These are phyloP conservation scores for Pythium brassicae DNA, from an alignment of 352 stramenopile genomes.

Conservation along the genomic window DNA sequence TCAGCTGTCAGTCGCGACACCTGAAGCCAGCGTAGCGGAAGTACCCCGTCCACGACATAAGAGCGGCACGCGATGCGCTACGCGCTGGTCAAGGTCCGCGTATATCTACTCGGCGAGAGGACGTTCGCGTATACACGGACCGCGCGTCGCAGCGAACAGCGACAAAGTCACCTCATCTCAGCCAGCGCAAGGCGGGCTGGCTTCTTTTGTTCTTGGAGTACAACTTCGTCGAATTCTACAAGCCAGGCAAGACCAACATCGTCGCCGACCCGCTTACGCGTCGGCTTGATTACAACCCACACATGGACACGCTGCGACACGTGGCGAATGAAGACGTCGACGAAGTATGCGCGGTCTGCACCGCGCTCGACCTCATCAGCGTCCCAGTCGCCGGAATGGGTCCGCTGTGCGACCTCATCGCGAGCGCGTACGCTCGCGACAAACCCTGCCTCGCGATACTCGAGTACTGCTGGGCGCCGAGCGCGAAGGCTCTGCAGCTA, in stretches of 20 bases:
- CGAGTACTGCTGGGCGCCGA: too few species aligned
- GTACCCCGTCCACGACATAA: neutral
- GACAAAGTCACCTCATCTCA: constrained; percentile 1
- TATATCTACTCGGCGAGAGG: constrained; percentile 18
- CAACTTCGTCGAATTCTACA: constrained; percentile 22
- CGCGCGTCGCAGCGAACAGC: constrained; percentile 7
- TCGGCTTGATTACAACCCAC: too few species aligned
- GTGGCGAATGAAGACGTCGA: too few species aligned
- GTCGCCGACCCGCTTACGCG: constrained; percentile 23
- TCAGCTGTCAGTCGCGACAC: constrained; percentile 20
- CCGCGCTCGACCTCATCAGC: too few species aligned
- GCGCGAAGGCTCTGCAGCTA: too few species aligned
- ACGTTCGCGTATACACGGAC: constrained; percentile 23
- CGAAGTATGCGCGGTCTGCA: too few species aligned
- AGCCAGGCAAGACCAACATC: constrained; percentile 18
- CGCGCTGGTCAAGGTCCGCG: constrained; percentile 21
- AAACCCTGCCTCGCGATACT: too few species aligned
- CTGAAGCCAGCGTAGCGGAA: constrained; percentile 18
- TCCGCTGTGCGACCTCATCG: too few species aligned
- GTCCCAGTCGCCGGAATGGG: too few species aligned
- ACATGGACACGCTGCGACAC: too few species aligned
- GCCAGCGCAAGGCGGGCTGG: constrained; percentile 10
- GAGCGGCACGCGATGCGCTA: constrained; percentile 21
- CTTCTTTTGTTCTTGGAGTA: constrained; percentile 21
- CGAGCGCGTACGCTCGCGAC: too few species aligned